Percentiles rank a stretch among this genome's conserved stretches.
Evolutionary conservation across 768 basidiomycete species (phyloP).

Genomic region (Lentinus tigrinus): DNA sequence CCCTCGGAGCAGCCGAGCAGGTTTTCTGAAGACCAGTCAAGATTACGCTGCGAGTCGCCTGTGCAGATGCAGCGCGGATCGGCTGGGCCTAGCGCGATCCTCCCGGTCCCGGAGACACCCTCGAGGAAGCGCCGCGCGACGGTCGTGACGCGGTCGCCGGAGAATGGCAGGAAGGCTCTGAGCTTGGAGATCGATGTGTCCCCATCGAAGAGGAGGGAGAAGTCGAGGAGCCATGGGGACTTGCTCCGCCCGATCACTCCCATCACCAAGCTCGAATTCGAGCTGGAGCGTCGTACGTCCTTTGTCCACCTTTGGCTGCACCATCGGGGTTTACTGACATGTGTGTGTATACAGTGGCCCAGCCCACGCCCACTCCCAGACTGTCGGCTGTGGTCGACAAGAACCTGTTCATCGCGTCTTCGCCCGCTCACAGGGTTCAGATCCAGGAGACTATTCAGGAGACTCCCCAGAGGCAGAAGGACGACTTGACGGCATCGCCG

Average conservation of each 20-base stretch:
- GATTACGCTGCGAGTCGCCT: neutral
- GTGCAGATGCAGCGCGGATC: neutral
- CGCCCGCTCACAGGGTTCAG: constrained; percentile 39
- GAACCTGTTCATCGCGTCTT: constrained; percentile 63
- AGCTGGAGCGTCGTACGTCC: constrained; percentile 61
- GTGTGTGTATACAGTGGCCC: constrained; percentile 15
- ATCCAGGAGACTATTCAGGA: constrained; percentile 54
- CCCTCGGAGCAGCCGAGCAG: constrained; percentile 25
- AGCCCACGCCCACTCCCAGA: constrained; percentile 35
- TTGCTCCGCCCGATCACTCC: constrained; percentile 68
- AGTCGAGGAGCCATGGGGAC: constrained; percentile 65
- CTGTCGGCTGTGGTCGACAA: constrained; percentile 70
- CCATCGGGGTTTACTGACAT: neutral
- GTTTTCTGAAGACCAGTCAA: neutral
- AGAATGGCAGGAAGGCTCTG: constrained; percentile 27
- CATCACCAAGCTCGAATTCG: constrained; percentile 60
- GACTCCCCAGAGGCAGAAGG: constrained; percentile 42
- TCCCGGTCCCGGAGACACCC: constrained; percentile 33
- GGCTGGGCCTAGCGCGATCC: neutral
- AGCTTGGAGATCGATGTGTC: constrained; percentile 45
- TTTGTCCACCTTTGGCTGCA: neutral
- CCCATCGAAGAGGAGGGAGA: constrained; percentile 64
- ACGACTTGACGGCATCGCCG: constrained; percentile 62
- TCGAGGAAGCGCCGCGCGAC: constrained; percentile 53
- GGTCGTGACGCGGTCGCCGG: constrained; percentile 63